Conservation (phyloP, 306 rosid genomes). For the Sophora flavescens region DNA sequence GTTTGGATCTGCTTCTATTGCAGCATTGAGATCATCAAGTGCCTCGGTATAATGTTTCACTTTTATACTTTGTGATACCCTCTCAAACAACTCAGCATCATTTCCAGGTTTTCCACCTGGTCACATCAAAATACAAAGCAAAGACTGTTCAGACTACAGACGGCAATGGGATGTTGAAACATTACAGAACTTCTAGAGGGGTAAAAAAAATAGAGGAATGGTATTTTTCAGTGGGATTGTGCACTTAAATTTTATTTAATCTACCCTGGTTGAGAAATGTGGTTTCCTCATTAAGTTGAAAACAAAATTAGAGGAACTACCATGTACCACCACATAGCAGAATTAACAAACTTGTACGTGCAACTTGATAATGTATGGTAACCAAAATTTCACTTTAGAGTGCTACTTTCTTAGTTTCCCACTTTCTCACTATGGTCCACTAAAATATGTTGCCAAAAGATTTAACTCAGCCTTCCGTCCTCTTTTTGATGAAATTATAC, state of each 20-base stretch:
- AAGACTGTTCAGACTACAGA: conserved; percentile 39
- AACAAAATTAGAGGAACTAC: conserved; percentile 9
- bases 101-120: conserved; percentile 73
- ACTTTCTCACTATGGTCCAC: conserved; percentile 8
- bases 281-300: not conserved
- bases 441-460: not conserved
- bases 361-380: not conserved
- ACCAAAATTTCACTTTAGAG: conserved; percentile 26
- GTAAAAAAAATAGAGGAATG: not conserved
- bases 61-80: conserved; percentile 80
- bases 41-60: conserved; percentile 89
- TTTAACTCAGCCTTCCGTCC: conserved; percentile 22
- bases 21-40: conserved; percentile 92
- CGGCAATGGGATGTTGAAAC: conserved; percentile 34
- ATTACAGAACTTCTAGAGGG: conserved; percentile 24
- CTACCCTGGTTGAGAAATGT: not conserved
- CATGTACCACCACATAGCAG: conserved; percentile 18
- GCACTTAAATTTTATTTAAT: conserved; percentile 22
- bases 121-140: conserved; percentile 40
- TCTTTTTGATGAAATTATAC: conserved; percentile 5
- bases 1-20: conserved; percentile 89
- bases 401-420: conserved; percentile 12
- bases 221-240: conserved; percentile 1
- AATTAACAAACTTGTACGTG: conserved; percentile 1
- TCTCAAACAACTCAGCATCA: conserved; percentile 85